Base-by-base conservation (phyloP, 129 eudicot species). In the Glebionis coronaria region DNA sequence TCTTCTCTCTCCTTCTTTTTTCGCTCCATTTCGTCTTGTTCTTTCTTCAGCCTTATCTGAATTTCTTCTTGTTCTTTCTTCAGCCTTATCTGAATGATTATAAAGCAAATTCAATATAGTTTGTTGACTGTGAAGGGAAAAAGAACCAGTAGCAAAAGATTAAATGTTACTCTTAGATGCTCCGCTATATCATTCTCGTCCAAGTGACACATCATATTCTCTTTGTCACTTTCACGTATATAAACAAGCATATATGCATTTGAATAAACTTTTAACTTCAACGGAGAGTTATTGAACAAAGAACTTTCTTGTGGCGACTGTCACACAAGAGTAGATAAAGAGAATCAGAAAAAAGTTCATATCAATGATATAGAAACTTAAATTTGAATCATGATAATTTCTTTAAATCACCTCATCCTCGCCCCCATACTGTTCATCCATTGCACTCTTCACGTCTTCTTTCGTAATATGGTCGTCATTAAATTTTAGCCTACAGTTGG, bases 351-450 rank as follows among this genome's bases (percentile, higher is more conserved):
- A 35, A 9, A 19, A 46, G 56, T 64, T 45, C 20, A 64, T 46
- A 47, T 20, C 14, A 23, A 45, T 14, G 11, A 4, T 11, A 61
- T 38, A 44, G 67, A 7, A 5, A 35, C 5, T 64, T 66, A 3
- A 16, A 47, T 29, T 47, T 27, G 27, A 15, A 65, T 45, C 70
- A 65, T 65, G 29, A 65, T 10, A 65, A 46, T 1, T 47, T 7
- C 5, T 21, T 47, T 10, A 42, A 44, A 12, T 55, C 71, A 89
- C 93, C 93, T 89, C 96, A 68, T 89, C 93, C 67, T 89, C 96
- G 54, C 96, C 96, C 68, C 96, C 96, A 79, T 83, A 89, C 65
- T 89, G 96, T 71, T 89, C 96, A 70, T 89, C 96, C 76, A 86
- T 58, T 31, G 96, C 96, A 70, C 93, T 81, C 82, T 83, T 85